A percentile compares a stretch with the other conserved stretches of the same genome.
These are phyloP conservation scores for Gardenia jasminoides DNA, from an alignment of 257 asterid species.

Conservation along the genomic window DNA sequence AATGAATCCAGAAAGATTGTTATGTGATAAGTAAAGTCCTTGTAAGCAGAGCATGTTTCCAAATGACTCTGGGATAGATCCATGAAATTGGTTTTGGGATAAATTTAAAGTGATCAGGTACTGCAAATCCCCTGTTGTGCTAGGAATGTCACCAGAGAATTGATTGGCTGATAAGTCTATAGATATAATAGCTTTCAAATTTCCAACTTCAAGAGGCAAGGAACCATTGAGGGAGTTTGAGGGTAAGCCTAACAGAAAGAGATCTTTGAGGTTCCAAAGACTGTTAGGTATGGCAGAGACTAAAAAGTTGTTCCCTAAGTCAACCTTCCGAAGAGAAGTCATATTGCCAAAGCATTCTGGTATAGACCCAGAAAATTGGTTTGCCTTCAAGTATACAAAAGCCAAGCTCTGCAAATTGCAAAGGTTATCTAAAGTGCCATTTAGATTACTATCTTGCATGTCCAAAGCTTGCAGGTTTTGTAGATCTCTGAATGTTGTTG, in stretches of 20 bases:
- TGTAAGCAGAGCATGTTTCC: background rate
- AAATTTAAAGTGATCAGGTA: too few relatives aligned
- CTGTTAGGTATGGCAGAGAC: background rate
- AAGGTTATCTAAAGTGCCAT: background rate
- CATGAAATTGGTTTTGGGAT: background rate
- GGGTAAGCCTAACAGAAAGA: background rate
- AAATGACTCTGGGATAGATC: background rate
- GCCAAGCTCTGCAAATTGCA: background rate
- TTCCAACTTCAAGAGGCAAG: background rate
- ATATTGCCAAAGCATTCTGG: background rate
- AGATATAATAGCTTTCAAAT: background rate
- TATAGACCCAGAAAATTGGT: background rate
- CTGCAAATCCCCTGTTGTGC: background rate
- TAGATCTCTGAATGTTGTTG: conserved; percentile 11
- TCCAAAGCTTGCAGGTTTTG: conserved; percentile 10
- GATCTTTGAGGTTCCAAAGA: background rate
- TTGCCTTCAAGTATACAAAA: background rate
- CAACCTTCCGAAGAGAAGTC: background rate
- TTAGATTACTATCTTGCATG: background rate
- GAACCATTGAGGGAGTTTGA: background rate
- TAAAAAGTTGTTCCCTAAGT: background rate
- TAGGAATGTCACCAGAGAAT: background rate
- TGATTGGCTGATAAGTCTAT: background rate
- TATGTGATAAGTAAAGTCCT: background rate
- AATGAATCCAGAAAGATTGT: background rate